These are phyloP conservation scores for Cutaneotrichosporon daszewskae DNA, from an alignment of 1,284 basidiomycete species.

Conservation along the genomic window DNA sequence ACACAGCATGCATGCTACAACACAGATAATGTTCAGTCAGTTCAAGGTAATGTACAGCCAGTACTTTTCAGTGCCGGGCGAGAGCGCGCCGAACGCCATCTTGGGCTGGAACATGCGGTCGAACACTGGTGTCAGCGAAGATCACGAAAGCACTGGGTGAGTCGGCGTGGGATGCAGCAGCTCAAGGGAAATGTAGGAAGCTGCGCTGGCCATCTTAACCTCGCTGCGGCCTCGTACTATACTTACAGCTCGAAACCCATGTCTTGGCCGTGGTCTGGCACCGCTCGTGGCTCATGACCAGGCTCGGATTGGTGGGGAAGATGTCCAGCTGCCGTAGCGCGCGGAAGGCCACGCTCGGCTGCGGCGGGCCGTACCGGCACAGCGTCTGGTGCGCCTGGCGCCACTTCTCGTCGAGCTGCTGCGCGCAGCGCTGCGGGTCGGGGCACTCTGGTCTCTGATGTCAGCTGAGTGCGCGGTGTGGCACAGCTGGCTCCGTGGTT, in stretches of 20 bases:
- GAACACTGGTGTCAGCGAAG: conserved; percentile 60
- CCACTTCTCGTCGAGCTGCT: conserved; percentile 92
- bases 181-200: neutral
- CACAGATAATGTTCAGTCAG: conserved; percentile 1
- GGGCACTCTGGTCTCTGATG: conserved; percentile 72
- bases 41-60: conserved; percentile 29
- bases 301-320: conserved; percentile 77
- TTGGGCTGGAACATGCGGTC: conserved; percentile 71
- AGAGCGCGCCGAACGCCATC: conserved; percentile 22
- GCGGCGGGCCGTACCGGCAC: conserved; percentile 68
- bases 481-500: neutral
- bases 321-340: conserved; percentile 31
- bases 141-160: too few species aligned
- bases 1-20: conserved; percentile 4
- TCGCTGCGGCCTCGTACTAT: neutral
- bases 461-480: conserved; percentile 11
- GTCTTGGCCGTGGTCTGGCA: conserved; percentile 81
- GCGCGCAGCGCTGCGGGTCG: conserved; percentile 69
- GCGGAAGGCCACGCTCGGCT: conserved; percentile 25
- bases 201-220: too few species aligned
- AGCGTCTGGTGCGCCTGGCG: conserved; percentile 76
- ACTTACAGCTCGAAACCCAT: conserved; percentile 72
- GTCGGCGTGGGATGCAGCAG: too few species aligned
- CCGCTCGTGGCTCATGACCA: conserved; percentile 80
- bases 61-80: conserved; percentile 42